Percentiles rank a stretch among this genome's conserved stretches.
phyloP scores from a whole-genome alignment of 768 basidiomycete genomes.

The Mycena amicta region DNA sequence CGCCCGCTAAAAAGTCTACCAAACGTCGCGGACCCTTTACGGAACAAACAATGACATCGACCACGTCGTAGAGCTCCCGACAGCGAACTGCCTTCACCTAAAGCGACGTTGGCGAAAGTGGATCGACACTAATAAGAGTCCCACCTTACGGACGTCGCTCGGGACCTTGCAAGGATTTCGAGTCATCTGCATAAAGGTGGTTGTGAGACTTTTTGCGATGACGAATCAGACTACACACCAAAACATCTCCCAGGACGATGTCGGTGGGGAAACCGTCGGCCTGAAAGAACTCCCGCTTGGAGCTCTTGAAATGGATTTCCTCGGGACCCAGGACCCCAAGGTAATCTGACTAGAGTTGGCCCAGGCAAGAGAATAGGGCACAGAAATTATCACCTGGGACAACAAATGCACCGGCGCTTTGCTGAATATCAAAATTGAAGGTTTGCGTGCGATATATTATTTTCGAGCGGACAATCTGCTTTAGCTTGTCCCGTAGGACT shows the following conservation, averaged over 20 bases:
- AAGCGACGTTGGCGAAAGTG: neutral
- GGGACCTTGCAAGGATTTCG: conserved; percentile 74
- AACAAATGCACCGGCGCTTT: conserved; percentile 45
- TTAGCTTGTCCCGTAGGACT: conserved; percentile 40
- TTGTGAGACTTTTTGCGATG: neutral
- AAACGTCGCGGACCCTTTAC: conserved; percentile 55
- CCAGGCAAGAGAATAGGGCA: neutral
- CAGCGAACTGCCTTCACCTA: conserved; percentile 62
- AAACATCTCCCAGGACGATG: conserved; percentile 55
- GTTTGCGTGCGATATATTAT: conserved; percentile 30
- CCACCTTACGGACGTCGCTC: conserved; percentile 65
- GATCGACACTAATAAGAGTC: neutral
- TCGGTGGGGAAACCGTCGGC: conserved; percentile 49
- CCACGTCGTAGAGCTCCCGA: conserved; percentile 47
- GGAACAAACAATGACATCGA: conserved; percentile 64
- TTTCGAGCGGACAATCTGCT: conserved; percentile 33
- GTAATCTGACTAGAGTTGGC: conserved; percentile 45
- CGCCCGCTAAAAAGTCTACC: conserved; percentile 66
- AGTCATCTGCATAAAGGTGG: conserved; percentile 48
- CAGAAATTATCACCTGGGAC: too few species aligned
- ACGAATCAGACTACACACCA: conserved; percentile 38
- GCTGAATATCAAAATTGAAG: conserved; percentile 35
- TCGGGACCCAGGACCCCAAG: conserved; percentile 50
- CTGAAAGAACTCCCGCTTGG: conserved; percentile 41
- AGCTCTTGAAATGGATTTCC: conserved; percentile 61